Conservation (phyloP, 2,329 filamentous ascomycete genomes). For the Tolypocladium album region DNA sequence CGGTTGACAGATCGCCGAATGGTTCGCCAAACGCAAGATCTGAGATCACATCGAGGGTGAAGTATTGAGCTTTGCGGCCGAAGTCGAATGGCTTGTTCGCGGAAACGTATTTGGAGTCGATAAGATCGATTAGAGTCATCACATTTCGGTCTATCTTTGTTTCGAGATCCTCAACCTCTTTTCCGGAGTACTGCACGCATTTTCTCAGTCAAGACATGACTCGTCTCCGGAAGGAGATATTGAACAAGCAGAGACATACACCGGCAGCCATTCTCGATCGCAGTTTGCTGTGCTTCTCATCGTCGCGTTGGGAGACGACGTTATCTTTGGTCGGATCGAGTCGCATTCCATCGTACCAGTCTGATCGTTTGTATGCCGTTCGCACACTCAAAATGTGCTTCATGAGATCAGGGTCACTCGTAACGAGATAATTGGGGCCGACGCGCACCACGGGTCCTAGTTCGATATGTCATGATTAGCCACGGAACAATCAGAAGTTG, state of each 20-base stretch:
- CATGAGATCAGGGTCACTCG: slow-evolving; percentile 32
- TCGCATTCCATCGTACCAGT: slow-evolving; percentile 37
- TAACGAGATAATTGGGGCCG: slow-evolving; percentile 35
- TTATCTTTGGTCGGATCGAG: slow-evolving; percentile 40
- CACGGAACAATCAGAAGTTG: neutral
- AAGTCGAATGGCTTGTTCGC: slow-evolving; percentile 6
- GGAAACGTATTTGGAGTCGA: slow-evolving; percentile 6
- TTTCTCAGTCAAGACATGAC: neutral
- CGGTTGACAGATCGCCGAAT: slow-evolving; percentile 37
- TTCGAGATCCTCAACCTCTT: slow-evolving; percentile 34
- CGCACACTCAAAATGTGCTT: slow-evolving; percentile 27
- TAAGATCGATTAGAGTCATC: slow-evolving; percentile 3
- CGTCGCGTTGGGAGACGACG: slow-evolving; percentile 37
- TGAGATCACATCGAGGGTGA: slow-evolving; percentile 46
- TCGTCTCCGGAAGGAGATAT: neutral
- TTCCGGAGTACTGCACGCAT: slow-evolving; percentile 35
- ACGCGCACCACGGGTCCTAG: slow-evolving; percentile 17
- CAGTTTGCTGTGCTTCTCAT: slow-evolving; percentile 27
- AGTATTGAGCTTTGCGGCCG: slow-evolving; percentile 37
- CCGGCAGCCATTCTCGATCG: slow-evolving; percentile 39
- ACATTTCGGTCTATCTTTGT: slow-evolving; percentile 16
- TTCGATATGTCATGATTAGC: neutral
- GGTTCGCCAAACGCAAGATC: slow-evolving; percentile 38
- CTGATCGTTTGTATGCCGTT: slow-evolving; percentile 20
- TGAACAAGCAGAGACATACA: slow-evolving; percentile 21